Evolutionary conservation across 352 stramenopile genomes (phyloP), one percentile per base, ranked within the genome.

Genomic region (Pythium utonaiense): DNA sequence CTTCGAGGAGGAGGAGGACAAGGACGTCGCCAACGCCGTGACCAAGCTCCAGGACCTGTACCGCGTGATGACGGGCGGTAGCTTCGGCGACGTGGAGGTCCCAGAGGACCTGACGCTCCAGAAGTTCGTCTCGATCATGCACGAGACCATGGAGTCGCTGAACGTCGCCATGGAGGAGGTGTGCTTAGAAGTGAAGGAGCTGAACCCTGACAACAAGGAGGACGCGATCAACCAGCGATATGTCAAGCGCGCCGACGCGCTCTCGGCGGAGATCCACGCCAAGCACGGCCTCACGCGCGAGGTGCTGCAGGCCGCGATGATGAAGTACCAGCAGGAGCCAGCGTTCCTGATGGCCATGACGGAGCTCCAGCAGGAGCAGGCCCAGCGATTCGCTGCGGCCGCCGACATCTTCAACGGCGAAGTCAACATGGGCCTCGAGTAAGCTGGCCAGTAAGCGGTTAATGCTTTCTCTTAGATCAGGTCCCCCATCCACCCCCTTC

Each of bases 301-400:
- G 61, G 83, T 95, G 54, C 70, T 95, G 21, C 85, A 95, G 71
- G 85, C 85, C 16, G 85, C 83, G n/a, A 95, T 95, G 85, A 95
- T 95, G 85, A 91, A 91, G 72, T 95, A 95, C 74, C 85, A 95
- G 73, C 85, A 95, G 71, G 85, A 95, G 65, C 78, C 85, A 42
- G 76, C 82, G 28, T 95, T 95, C 70, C 66, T 95, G 53, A 91
- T 88, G 77, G 74, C 80, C 58, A 93, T 95, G 85, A 91, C 83
- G 51, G 82, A 95, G 67, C 70, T 95, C 28, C 85, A 95, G 76
- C 83, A 91, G 73, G 74, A 91, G 66, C 85, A 95, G 69, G 81
- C 83, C 9, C 81, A 95, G 64, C 85, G 85, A 58, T 95, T 95
- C 53, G 82, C 83, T 3, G 80, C 80, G 5, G 85, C 85, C 17